Evolutionary conservation across 768 basidiomycete species (phyloP).

Genomic region (Pisolithus sp.): DNA sequence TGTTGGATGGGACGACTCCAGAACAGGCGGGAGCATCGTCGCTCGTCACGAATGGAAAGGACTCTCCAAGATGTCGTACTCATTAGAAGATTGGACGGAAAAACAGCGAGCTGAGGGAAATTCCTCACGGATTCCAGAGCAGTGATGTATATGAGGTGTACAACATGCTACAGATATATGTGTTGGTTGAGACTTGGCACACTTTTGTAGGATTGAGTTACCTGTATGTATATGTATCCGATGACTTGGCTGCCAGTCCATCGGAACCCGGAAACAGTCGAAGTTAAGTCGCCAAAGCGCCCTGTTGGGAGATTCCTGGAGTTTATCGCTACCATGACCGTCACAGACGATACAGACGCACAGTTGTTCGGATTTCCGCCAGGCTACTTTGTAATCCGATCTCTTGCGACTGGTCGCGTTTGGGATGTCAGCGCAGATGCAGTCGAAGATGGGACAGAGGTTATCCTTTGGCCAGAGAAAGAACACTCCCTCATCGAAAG

Average conservation of each 20-base stretch:
- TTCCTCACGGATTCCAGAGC: conserved; percentile 13
- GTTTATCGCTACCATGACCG: conserved; percentile 3
- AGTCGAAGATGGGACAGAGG: conserved; percentile 34
- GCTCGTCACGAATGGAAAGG: conserved; percentile 98
- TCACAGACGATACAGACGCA: conserved; percentile 16
- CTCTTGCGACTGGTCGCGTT: conserved; percentile 28
- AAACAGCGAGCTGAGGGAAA: conserved; percentile 35
- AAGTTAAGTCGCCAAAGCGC: no score
- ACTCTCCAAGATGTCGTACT: conserved; percentile 58
- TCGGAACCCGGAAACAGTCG: no score
- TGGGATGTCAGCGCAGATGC: conserved; percentile 30
- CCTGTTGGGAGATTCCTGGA: background rate
- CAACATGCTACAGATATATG: no score
- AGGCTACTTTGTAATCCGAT: conserved; percentile 37
- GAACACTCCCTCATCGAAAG: conserved; percentile 77
- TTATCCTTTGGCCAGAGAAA: conserved; percentile 66
- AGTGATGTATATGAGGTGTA: no score
- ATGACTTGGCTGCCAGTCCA: no score
- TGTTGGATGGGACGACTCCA: conserved; percentile 74
- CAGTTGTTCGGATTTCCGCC: conserved; percentile 30
- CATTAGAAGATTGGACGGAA: conserved; percentile 72
- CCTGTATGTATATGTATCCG: no score
- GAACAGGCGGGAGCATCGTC: conserved; percentile 60
- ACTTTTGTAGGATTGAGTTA: no score
- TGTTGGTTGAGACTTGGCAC: no score